Conservation (phyloP, 306 rosid species). For the Betula pendula region DNA sequence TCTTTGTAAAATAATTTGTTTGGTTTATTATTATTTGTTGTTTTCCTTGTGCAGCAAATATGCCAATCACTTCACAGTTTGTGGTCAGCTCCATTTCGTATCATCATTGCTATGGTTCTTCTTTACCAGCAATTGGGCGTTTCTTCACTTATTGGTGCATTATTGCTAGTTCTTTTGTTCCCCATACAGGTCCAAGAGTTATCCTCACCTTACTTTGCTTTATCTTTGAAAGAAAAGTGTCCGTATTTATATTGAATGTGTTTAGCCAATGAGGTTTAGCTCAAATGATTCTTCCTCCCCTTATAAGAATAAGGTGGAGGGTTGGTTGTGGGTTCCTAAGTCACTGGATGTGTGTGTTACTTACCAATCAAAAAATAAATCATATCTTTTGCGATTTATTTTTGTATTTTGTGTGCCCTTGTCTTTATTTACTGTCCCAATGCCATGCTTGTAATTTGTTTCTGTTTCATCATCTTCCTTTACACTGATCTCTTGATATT, state of each 20-base stretch:
- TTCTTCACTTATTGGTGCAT: conserved; percentile 73
- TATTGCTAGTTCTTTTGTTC: conserved; percentile 58
- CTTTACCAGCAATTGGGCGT: conserved; percentile 89
- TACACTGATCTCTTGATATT: too few relatives aligned
- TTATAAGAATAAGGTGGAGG: background rate
- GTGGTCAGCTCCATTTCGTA: conserved; percentile 96
- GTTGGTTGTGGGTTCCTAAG: background rate
- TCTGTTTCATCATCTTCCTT: background rate
- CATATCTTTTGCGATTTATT: background rate
- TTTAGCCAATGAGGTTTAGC: background rate
- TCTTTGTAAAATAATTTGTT: background rate
- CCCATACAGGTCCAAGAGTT: conserved; percentile 69
- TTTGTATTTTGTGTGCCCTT: background rate
- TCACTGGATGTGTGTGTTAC: background rate
- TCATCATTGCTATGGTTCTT: conserved; percentile 67
- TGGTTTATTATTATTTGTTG: conserved; percentile 8
- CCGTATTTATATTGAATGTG: background rate
- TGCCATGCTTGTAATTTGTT: background rate
- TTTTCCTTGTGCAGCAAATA: conserved; percentile 56
- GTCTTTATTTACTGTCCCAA: background rate
- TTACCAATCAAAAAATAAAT: background rate
- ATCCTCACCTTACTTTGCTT: background rate
- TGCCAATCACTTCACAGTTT: conserved; percentile 73
- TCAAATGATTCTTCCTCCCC: background rate
- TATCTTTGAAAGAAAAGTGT: background rate